Conservation (phyloP, 2,329 filamentous ascomycete genomes). For the Colletotrichum lini region DNA sequence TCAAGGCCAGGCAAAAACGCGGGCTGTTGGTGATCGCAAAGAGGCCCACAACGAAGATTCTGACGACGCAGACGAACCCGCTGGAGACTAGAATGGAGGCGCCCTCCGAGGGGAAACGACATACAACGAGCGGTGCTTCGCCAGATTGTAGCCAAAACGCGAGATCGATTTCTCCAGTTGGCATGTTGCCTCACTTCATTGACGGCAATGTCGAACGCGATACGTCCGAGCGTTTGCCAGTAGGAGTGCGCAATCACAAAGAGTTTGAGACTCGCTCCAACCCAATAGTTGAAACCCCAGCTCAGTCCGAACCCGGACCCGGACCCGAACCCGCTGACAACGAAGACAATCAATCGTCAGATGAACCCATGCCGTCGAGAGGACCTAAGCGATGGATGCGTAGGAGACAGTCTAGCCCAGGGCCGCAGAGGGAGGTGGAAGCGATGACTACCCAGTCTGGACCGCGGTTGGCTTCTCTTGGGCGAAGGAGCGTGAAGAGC, state of each 20-base stretch:
- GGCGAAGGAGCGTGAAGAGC: constrained; percentile 61
- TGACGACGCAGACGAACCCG: background rate
- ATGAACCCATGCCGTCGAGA: background rate
- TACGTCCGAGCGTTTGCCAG: background rate
- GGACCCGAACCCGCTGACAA: background rate
- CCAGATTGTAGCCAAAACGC: background rate
- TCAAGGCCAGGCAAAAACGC: constrained; percentile 62
- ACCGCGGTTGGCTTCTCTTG: constrained; percentile 57
- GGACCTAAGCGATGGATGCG: background rate
- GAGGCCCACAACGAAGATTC: constrained; percentile 42
- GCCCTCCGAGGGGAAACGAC: background rate
- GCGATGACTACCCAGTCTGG: constrained; percentile 30
- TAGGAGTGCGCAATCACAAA: too few species aligned
- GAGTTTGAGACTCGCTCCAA: background rate
- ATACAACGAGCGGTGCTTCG: background rate
- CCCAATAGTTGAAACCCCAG: background rate
- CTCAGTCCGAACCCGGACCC: background rate
- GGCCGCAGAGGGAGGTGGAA: background rate
- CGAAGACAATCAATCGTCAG: background rate
- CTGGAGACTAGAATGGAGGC: background rate
- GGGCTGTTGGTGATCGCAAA: constrained; percentile 64
- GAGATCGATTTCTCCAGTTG: background rate
- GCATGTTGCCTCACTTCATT: background rate
- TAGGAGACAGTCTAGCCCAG: background rate
- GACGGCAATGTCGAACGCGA: background rate